These are phyloP conservation scores for Kingdonia uniflora DNA, from an alignment of 164 flowering plant species.

Conservation along the genomic window DNA sequence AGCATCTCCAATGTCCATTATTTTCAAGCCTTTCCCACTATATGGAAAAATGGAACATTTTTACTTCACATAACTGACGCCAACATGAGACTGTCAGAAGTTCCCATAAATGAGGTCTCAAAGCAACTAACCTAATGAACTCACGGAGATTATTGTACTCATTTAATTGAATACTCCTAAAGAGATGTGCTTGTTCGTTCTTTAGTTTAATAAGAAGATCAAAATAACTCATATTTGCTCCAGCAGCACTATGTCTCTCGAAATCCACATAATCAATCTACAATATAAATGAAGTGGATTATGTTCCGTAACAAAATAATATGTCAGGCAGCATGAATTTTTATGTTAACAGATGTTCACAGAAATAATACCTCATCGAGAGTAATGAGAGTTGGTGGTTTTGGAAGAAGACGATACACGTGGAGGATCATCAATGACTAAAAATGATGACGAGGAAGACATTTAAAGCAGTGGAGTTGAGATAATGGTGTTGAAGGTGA, in stretches of 20 bases:
- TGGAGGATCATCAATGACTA: too few relatives aligned
- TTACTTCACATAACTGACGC: not conserved
- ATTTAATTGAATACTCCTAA: constrained; percentile 90
- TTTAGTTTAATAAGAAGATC: constrained; percentile 81
- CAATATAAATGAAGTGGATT: not conserved
- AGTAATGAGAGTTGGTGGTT: constrained; percentile 97
- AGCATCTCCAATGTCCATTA: constrained; percentile 59
- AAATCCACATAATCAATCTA: constrained; percentile 95
- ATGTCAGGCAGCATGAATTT: too few relatives aligned
- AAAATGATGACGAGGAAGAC: too few relatives aligned
- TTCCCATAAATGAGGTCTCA: not conserved
- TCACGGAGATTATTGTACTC: constrained; percentile 81
- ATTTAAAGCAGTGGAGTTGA: too few relatives aligned
- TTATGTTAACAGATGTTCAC: too few relatives aligned
- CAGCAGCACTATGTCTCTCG: constrained; percentile 93
- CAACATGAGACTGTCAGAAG: not conserved
- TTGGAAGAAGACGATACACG: constrained; percentile 97
- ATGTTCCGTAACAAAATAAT: not conserved
- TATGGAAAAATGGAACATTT: constrained; percentile 6
- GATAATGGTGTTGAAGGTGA: too few relatives aligned
- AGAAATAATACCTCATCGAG: constrained; percentile 69
- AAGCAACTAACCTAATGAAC: constrained; percentile 60
- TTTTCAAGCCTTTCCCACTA: constrained; percentile 82
- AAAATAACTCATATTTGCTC: constrained; percentile 94
- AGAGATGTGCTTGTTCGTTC: constrained; percentile 85